Percentiles rank a stretch among this genome's conserved stretches.
Evolutionary conservation across 495 filamentous ascomycete species (phyloP).

Genomic region (Articulospora tetracladia): DNA sequence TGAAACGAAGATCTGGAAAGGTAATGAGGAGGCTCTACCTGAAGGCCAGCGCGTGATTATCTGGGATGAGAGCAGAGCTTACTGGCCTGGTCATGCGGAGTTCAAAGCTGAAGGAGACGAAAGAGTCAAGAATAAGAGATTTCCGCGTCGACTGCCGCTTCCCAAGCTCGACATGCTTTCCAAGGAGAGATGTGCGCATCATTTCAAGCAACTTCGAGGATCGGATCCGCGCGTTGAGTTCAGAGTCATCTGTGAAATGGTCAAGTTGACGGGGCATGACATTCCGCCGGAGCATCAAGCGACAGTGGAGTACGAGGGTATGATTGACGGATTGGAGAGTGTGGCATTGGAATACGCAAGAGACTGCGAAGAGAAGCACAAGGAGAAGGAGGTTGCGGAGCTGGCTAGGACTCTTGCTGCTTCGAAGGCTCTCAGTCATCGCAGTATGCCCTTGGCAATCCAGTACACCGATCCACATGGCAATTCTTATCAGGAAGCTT

Average conservation of each 20-base stretch:
- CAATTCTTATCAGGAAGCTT: too few species aligned
- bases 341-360: background rate
- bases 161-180: background rate
- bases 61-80: background rate
- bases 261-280: background rate
- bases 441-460: too few species aligned
- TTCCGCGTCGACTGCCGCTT: background rate
- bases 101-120: background rate
- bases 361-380: background rate
- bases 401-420: background rate
- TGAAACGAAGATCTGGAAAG: background rate
- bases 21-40: background rate
- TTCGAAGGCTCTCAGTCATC: too few species aligned
- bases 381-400: background rate
- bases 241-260: background rate
- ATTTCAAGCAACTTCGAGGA: background rate
- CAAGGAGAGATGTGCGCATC: too few species aligned
- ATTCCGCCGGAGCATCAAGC: background rate
- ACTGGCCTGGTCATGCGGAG: background rate
- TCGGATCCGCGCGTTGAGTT: background rate
- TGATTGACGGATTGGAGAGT: background rate
- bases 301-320: background rate
- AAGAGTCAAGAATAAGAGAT: background rate
- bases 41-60: background rate
- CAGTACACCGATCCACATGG: too few species aligned